Percentiles rank a stretch among this genome's conserved stretches.
Conservation (phyloP, 495 filamentous ascomycete species). For the Tricharina praecox region DNA sequence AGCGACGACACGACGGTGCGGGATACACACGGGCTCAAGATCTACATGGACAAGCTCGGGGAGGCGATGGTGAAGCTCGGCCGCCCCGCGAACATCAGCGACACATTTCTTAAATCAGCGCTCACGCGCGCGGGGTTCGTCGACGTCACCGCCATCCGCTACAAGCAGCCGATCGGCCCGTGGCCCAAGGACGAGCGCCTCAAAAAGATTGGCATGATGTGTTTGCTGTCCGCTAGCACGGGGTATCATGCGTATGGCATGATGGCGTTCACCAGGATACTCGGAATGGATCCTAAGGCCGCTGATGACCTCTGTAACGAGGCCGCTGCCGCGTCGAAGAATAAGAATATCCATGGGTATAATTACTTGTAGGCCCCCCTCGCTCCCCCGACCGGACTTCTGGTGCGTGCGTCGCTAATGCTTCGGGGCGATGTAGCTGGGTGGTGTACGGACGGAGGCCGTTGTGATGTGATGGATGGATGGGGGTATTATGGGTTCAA, state of each 20-base stretch:
- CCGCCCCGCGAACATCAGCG: neutral
- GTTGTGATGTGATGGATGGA: too few species aligned
- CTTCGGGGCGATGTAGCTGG: too few species aligned
- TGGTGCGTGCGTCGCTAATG: too few species aligned
- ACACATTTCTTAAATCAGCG: neutral
- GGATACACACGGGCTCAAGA: slow-evolving; percentile 7
- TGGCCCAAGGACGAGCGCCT: slow-evolving; percentile 22
- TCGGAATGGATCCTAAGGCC: slow-evolving; percentile 24
- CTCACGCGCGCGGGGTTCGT: neutral
- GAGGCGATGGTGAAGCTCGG: neutral
- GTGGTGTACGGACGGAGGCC: too few species aligned
- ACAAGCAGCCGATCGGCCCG: slow-evolving; percentile 11
- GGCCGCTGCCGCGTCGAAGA: slow-evolving; percentile 7
- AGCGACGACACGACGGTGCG: slow-evolving; percentile 28
- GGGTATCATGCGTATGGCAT: slow-evolving; percentile 24
- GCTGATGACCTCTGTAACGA: slow-evolving; percentile 26
- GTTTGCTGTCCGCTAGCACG: neutral
- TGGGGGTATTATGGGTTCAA: too few species aligned
- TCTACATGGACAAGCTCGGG: slow-evolving; percentile 6
- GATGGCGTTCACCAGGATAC: slow-evolving; percentile 28
- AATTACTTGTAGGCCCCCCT: neutral
- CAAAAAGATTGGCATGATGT: slow-evolving; percentile 14
- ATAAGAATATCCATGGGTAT: neutral
- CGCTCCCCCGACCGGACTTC: too few species aligned
- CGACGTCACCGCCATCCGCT: neutral